A percentile compares a stretch with the other conserved stretches of the same genome.
These are phyloP conservation scores for Urochloa ruziziensis DNA, from an alignment of 176 grass and related monocot species.

Conservation along the genomic window DNA sequence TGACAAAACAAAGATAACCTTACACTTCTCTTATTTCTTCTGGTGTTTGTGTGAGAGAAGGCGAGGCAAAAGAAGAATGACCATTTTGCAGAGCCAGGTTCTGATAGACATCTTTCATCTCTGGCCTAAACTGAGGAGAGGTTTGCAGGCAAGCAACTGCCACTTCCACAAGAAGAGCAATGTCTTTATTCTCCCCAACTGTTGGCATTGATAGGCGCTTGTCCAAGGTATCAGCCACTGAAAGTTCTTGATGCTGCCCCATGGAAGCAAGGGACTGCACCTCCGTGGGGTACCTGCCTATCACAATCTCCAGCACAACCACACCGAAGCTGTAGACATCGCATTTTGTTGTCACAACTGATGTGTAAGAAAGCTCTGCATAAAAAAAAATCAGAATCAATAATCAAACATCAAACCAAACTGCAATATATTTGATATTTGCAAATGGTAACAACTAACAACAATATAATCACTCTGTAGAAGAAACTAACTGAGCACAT, in stretches of 20 bases:
- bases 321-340: conserved; percentile 22
- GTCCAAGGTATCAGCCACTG: background rate
- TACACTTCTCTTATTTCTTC: background rate
- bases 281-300: background rate
- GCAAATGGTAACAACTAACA: background rate
- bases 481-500: background rate
- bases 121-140: background rate
- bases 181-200: background rate
- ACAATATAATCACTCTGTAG: background rate
- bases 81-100: background rate
- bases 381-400: background rate
- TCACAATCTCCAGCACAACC: background rate
- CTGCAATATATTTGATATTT: background rate
- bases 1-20: background rate
- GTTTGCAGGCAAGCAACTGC: background rate
- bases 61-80: background rate
- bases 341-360: background rate
- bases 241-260: background rate
- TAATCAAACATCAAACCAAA: background rate
- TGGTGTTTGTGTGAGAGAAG: background rate
- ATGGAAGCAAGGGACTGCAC: background rate
- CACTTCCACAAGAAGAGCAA: background rate
- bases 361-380: background rate
- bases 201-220: background rate
- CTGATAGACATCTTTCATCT: conserved; percentile 18